A percentile compares a stretch with the other conserved stretches of the same genome.
These are phyloP conservation scores for Cucumis melo DNA, from an alignment of 306 rosid species.

Conservation along the genomic window DNA sequence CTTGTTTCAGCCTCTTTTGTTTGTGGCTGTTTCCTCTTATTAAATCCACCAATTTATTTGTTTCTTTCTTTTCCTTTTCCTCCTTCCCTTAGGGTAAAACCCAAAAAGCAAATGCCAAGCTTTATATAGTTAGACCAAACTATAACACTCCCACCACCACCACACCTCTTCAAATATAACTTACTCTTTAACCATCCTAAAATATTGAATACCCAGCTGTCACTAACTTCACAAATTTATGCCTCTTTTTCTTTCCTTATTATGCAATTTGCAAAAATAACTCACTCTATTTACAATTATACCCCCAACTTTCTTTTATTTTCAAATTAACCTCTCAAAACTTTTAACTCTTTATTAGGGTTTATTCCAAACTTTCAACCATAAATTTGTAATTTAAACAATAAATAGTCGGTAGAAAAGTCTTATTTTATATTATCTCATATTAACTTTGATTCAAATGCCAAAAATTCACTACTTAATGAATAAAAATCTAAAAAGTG, in stretches of 20 bases:
- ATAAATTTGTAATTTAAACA: no score
- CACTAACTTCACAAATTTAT: neutral
- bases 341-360: no score
- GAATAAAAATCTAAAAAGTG: no score
- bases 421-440: no score
- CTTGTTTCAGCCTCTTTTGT: neutral
- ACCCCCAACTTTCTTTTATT: no score
- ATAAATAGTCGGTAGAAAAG: no score
- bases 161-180: neutral
- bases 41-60: neutral
- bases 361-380: no score
- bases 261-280: no score
- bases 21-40: neutral
- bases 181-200: neutral
- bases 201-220: constrained; percentile 1
- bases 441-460: no score
- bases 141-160: neutral
- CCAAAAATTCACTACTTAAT: no score
- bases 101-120: neutral
- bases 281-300: no score
- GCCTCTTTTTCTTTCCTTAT: neutral
- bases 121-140: constrained; percentile 1
- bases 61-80: neutral
- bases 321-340: no score
- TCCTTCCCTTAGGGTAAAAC: neutral